A percentile compares a stretch with the other conserved stretches of the same genome.
Evolutionary conservation across 352 stramenopile species (phyloP).

Genomic region (Globisporangium cystogenes): DNA sequence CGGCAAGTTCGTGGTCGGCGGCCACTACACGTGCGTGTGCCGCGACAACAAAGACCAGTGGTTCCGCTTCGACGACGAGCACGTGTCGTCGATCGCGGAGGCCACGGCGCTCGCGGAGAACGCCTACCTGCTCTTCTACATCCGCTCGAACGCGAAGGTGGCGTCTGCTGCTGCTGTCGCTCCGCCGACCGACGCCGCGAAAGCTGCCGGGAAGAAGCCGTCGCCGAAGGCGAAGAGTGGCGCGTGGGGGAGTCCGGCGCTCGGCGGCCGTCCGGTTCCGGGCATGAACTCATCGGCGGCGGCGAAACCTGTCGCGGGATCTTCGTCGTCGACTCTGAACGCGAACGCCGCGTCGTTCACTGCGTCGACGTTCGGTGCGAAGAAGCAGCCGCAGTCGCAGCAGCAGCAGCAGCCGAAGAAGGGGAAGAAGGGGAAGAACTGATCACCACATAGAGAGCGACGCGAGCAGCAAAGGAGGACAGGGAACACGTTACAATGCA

Average conservation of each 20-base stretch:
- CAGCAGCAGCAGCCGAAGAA: not conserved
- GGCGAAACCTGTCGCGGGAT: not conserved
- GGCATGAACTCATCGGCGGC: not conserved
- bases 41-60: slow-evolving; percentile 87
- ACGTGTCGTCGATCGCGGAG: slow-evolving; percentile 72
- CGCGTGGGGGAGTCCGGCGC: not conserved
- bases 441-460: not conserved
- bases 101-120: slow-evolving; percentile 62
- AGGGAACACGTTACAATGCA: too few species aligned
- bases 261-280: not conserved
- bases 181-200: not conserved
- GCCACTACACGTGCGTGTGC: slow-evolving; percentile 81
- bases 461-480: not conserved
- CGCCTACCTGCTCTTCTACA: slow-evolving; percentile 79
- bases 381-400: not conserved
- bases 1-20: slow-evolving; percentile 73
- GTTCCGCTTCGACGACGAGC: slow-evolving; percentile 82
- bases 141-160: slow-evolving; percentile 39
- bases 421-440: not conserved
- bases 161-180: not conserved
- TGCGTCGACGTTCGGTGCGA: not conserved
- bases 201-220: not conserved
- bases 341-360: not conserved
- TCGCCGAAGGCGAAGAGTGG: slow-evolving; percentile 1
- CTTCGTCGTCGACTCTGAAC: not conserved